Conservation (phyloP, 306 rosid genomes). For the Rosa multiflora region DNA sequence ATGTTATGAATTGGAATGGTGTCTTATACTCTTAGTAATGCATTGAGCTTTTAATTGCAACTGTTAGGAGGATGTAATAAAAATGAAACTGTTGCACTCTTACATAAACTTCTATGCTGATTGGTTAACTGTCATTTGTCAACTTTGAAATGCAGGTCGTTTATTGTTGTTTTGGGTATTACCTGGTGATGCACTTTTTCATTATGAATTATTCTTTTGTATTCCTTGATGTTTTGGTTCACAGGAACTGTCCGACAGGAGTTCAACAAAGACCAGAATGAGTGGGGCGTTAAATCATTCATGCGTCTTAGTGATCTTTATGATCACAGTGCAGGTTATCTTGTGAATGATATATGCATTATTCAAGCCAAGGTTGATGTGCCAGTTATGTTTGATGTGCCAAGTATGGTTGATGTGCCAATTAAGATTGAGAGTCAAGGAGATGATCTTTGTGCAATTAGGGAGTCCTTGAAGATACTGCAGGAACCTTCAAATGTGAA, state of each 20-base stretch:
- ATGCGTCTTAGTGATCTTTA: constrained; percentile 2
- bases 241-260: background rate
- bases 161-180: background rate
- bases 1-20: background rate
- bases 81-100: background rate
- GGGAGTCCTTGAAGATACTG: background rate
- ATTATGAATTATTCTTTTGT: background rate
- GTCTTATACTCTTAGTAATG: background rate
- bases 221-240: constrained; percentile 5
- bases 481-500: background rate
- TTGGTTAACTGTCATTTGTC: background rate
- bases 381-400: background rate
- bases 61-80: background rate
- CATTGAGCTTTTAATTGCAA: background rate
- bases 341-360: constrained; percentile 10
- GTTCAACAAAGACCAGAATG: background rate
- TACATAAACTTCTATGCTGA: background rate
- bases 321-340: constrained; percentile 2
- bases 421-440: background rate
- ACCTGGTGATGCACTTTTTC: background rate
- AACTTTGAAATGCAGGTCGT: background rate
- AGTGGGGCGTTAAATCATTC: constrained; percentile 8
- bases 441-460: background rate
- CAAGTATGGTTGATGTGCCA: too few relatives aligned
- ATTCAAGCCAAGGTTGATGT: constrained; percentile 3